phyloP scores from a whole-genome alignment of 2,329 filamentous ascomycete species.

The Hymenoscyphus salicellus region DNA sequence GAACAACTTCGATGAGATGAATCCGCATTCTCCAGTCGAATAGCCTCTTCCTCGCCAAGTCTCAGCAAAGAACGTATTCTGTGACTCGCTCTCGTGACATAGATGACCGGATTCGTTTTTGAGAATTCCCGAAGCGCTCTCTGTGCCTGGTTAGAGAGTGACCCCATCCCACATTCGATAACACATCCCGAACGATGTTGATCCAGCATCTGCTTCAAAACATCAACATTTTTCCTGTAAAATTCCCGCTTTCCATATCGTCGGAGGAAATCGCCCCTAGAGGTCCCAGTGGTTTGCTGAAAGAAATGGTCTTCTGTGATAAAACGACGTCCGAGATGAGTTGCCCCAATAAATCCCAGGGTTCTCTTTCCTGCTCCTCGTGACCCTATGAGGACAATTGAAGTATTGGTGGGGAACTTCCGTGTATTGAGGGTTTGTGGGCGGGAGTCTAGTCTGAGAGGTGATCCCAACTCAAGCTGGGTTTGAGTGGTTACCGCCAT shows the following conservation, averaged over 20 bases:
- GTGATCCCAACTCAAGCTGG: constrained; percentile 15
- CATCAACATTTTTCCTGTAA: constrained; percentile 58
- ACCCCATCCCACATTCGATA: constrained; percentile 68
- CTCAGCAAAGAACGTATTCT: constrained; percentile 55
- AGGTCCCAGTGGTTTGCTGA: constrained; percentile 59
- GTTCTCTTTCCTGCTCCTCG: constrained; percentile 74
- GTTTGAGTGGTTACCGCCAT: constrained; percentile 33
- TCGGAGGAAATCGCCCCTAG: constrained; percentile 62
- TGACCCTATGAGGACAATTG: constrained; percentile 70
- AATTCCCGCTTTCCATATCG: constrained; percentile 60
- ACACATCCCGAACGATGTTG: constrained; percentile 60
- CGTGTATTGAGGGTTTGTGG: constrained; percentile 23
- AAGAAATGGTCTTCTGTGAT: constrained; percentile 69
- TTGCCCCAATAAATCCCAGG: constrained; percentile 70
- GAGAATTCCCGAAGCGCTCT: constrained; percentile 60
- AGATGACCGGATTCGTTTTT: constrained; percentile 65
- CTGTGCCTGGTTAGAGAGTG: constrained; percentile 40
- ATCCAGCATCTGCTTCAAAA: constrained; percentile 58
- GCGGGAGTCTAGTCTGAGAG: constrained; percentile 23
- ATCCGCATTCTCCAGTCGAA: constrained; percentile 44
- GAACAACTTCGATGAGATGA: constrained; percentile 46
- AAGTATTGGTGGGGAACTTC: constrained; percentile 50
- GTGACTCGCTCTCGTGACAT: constrained; percentile 62
- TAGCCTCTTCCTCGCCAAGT: constrained; percentile 42
- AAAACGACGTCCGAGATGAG: constrained; percentile 64